Evolutionary conservation across 176 grass and related monocot genomes (phyloP), one percentile per base, ranked within the genome.

Genomic region (Thalia dealbata): DNA sequence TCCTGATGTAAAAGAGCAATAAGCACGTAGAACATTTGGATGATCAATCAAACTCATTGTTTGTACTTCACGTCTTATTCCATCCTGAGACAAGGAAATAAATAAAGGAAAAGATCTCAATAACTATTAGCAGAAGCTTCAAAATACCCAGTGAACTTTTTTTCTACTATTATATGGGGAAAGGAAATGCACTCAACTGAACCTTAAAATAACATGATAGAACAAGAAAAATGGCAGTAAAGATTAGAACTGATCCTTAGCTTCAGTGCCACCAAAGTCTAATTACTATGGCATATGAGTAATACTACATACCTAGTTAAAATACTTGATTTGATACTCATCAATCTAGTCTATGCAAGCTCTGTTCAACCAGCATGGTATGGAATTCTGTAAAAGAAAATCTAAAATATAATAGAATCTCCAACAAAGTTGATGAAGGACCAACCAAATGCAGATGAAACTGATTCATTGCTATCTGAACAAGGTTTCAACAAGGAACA

Each of bases 31-130:
- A 73, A 93, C 84, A 80, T 93, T 99, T 50, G 87, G 87, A 78
- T 99, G 90, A 78, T 93, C 87, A 84, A 99, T 54, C 78, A 99
- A 82, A 78, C 60, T 91, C 95, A 99, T 99, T 21, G 88, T 99
- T 76, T 93, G 95, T 7, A 99, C 95, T 86, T 99, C 95, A 23
- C 90, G 84, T 64, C 95, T 91, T 85, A 99, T 99, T 54, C 90
- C 95, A 78, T 93, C 95, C 95, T 99, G 70, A 76, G 18, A 76
- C 28, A 69, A 77, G 38, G 60, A 50, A 30, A 79, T 22, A 64
- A n/a, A 64, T 71, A 77, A 26, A 23, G 67, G 19, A 48, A 48
- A 24, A 48, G 14, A 46, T 25, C n/a, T 14, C 67, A 70, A 25
- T 13, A 50, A 13, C 41, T 70, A 3, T 64, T 32, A 65, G 28